A percentile compares a stretch with the other conserved stretches of the same genome.
phyloP scores from a whole-genome alignment of 2,329 filamentous ascomycete genomes.

The Cladosporium sp. region DNA sequence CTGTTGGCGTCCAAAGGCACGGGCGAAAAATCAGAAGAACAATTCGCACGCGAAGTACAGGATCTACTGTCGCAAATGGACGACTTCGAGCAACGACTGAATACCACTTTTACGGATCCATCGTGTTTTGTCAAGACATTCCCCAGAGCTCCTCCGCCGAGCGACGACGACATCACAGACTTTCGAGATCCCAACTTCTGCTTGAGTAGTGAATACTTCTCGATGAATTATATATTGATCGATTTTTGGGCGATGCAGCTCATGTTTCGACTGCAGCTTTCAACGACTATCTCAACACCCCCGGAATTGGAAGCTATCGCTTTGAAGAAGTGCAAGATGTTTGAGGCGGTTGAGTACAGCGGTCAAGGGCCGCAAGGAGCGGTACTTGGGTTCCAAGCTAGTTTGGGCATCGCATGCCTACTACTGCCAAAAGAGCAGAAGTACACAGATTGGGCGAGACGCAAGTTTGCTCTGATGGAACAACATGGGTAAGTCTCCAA shows the following conservation, averaged over 20 bases:
- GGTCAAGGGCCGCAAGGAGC: slow-evolving; percentile 66
- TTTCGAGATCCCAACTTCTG: slow-evolving; percentile 68
- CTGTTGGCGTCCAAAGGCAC: slow-evolving; percentile 67
- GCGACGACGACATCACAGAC: slow-evolving; percentile 64
- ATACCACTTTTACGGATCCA: slow-evolving; percentile 58
- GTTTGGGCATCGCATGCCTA: slow-evolving; percentile 69
- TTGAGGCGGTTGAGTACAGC: slow-evolving; percentile 67
- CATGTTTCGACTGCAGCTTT: slow-evolving; percentile 75
- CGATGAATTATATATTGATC: slow-evolving; percentile 68
- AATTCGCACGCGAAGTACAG: slow-evolving; percentile 60
- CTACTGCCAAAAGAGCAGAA: slow-evolving; percentile 73
- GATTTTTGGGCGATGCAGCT: slow-evolving; percentile 76
- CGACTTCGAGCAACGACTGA: slow-evolving; percentile 45
- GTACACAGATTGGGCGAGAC: slow-evolving; percentile 74
- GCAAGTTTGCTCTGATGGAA: slow-evolving; percentile 75
- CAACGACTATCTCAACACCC: slow-evolving; percentile 40
- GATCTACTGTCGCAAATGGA: slow-evolving; percentile 48
- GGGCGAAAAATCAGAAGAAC: slow-evolving; percentile 60
- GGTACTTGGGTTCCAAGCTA: slow-evolving; percentile 69
- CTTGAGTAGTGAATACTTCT: slow-evolving; percentile 66
- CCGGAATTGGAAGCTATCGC: slow-evolving; percentile 57
- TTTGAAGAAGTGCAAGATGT: slow-evolving; percentile 69
- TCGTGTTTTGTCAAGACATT: slow-evolving; percentile 63
- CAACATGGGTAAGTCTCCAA: slow-evolving; percentile 63
- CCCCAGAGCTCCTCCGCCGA: slow-evolving; percentile 44